Conservation (phyloP, 345 rosid genomes). For the Salix viminalis region DNA sequence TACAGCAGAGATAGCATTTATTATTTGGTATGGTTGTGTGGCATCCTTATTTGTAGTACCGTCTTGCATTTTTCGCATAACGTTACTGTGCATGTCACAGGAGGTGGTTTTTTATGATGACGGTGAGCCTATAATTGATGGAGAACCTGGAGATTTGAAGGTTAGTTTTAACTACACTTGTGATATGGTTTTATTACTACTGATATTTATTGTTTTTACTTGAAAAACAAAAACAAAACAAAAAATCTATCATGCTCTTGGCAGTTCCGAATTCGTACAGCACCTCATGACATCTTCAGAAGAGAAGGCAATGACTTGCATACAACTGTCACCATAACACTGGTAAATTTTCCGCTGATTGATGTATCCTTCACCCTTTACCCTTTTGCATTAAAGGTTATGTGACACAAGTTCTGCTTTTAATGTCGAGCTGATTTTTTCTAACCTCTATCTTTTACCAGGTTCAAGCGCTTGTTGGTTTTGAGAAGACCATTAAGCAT, state of each 20-base stretch:
- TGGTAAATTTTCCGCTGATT: constrained; percentile 40
- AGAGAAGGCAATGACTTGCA: constrained; percentile 92
- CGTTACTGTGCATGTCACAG: constrained; percentile 36
- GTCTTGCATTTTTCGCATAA: not conserved
- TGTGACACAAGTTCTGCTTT: not conserved
- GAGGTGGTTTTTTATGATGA: constrained; percentile 95
- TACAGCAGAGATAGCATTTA: not conserved
- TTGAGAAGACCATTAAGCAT: constrained; percentile 84
- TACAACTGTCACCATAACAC: constrained; percentile 74
- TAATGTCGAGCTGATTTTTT: not conserved
- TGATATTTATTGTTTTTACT: not conserved
- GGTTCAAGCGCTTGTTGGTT: constrained; percentile 98
- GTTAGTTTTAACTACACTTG: constrained; percentile 23
- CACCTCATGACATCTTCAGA: constrained; percentile 70
- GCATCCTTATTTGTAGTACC: not conserved
- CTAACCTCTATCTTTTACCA: constrained; percentile 12
- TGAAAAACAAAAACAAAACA: not conserved
- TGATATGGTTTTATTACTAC: not conserved
- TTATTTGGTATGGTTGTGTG: not conserved
- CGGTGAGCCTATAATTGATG: constrained; percentile 90
- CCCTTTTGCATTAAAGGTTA: not conserved
- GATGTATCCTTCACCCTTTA: not conserved
- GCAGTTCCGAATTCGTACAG: constrained; percentile 88
- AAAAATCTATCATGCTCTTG: not conserved
- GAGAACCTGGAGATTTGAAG: constrained; percentile 98